Percentiles rank a stretch among this genome's conserved stretches.
These are phyloP conservation scores for Mortierella sp. DNA, from an alignment of 371 early-diverging fungal genomes.

Conservation along the genomic window DNA sequence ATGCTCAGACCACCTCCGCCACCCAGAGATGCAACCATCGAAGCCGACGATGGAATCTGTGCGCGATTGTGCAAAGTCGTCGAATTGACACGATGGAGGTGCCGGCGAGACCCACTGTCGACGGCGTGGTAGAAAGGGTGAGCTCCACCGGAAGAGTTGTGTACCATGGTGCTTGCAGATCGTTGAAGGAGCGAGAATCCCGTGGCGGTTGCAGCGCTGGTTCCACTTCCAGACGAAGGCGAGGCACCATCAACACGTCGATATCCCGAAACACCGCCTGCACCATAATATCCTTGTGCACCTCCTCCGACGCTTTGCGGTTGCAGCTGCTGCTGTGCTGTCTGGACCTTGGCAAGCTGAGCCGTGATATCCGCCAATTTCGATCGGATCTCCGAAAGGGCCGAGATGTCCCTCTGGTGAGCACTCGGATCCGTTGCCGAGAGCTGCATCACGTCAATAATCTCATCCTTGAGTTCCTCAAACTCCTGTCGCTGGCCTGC, in stretches of 20 bases:
- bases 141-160: slow-evolving; percentile 16
- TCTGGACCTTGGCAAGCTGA: slow-evolving; percentile 38
- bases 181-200: slow-evolving; percentile 43
- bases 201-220: slow-evolving; percentile 30
- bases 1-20: slow-evolving; percentile 5
- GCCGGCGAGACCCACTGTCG: slow-evolving; percentile 27
- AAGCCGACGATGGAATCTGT: slow-evolving; percentile 27
- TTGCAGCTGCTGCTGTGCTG: neutral
- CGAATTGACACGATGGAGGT: slow-evolving; percentile 30
- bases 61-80: slow-evolving; percentile 18
- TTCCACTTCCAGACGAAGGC: neutral
- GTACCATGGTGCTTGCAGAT: slow-evolving; percentile 47
- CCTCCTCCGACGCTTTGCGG: neutral
- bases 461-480: slow-evolving; percentile 59
- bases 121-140: slow-evolving; percentile 26
- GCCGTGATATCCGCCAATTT: slow-evolving; percentile 47
- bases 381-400: slow-evolving; percentile 50
- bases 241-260: neutral
- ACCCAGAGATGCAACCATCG: slow-evolving; percentile 12
- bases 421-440: slow-evolving; percentile 52
- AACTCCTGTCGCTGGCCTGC: slow-evolving; percentile 50
- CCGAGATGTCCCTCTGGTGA: slow-evolving; percentile 48
- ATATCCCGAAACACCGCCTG: neutral
- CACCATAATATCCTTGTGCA: slow-evolving; percentile 2
- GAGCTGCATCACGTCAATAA: slow-evolving; percentile 55